Evolutionary conservation across 495 filamentous ascomycete genomes (phyloP).

Genomic region (Podospora pseudocomata): DNA sequence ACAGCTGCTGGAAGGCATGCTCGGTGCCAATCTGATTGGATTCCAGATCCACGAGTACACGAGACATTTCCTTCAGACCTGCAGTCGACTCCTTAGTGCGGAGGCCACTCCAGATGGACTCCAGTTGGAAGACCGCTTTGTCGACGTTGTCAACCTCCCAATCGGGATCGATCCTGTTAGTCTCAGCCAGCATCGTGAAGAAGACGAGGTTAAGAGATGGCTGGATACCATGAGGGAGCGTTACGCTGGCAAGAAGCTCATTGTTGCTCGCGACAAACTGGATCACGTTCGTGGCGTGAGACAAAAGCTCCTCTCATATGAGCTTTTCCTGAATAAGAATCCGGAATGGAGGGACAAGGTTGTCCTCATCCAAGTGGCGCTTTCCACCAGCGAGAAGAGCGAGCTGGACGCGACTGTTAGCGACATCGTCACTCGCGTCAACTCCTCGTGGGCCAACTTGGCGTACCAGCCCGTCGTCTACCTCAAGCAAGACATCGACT

Average conservation of each 20-base stretch:
- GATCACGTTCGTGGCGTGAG: slow-evolving; percentile 85
- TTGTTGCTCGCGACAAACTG: slow-evolving; percentile 89
- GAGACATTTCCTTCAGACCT: slow-evolving; percentile 89
- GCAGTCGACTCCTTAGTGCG: slow-evolving; percentile 78
- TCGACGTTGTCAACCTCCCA: slow-evolving; percentile 70
- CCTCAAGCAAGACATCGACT: slow-evolving; percentile 87
- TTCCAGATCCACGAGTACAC: slow-evolving; percentile 93
- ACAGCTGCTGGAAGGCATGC: slow-evolving; percentile 81
- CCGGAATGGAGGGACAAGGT: slow-evolving; percentile 83
- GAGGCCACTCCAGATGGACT: slow-evolving; percentile 84
- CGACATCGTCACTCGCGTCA: slow-evolving; percentile 89
- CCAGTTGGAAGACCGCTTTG: slow-evolving; percentile 87
- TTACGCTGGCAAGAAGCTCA: slow-evolving; percentile 80
- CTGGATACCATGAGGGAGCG: slow-evolving; percentile 70
- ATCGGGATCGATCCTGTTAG: slow-evolving; percentile 83
- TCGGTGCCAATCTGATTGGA: slow-evolving; percentile 84
- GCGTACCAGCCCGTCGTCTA: slow-evolving; percentile 91
- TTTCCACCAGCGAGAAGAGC: slow-evolving; percentile 79
- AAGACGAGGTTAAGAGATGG: slow-evolving; percentile 71
- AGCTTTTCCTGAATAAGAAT: slow-evolving; percentile 88
- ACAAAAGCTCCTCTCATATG: slow-evolving; percentile 88
- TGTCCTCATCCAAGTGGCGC: slow-evolving; percentile 87
- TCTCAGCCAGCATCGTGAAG: slow-evolving; percentile 66
- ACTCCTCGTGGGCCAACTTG: slow-evolving; percentile 80
- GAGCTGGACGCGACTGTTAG: slow-evolving; percentile 83